These are phyloP conservation scores for Davidsoniella virescens DNA, from an alignment of 2,329 filamentous ascomycete genomes.

Conservation along the genomic window DNA sequence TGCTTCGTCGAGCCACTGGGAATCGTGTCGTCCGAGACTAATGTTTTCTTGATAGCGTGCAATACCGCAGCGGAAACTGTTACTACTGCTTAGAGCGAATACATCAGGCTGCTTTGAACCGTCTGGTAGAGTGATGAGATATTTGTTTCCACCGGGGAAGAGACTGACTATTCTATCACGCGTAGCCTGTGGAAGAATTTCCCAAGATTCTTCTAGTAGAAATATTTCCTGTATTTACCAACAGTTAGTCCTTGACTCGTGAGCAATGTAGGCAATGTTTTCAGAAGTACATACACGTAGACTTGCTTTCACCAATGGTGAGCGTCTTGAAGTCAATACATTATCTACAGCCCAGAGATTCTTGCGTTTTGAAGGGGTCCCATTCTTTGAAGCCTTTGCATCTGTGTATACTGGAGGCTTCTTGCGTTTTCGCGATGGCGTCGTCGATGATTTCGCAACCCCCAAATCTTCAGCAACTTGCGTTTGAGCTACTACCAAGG, in stretches of 20 bases:
- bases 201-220: conserved; percentile 7
- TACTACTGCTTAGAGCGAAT: conserved; percentile 27
- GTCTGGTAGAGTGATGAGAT: conserved; percentile 23
- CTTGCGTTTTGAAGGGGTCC: neutral
- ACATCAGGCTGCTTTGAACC: conserved; percentile 26
- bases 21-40: conserved; percentile 31
- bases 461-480: no score
- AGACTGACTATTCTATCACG: neutral
- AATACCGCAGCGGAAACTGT: conserved; percentile 31
- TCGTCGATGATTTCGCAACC: neutral
- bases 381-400: no score
- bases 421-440: neutral
- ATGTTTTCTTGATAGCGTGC: conserved; percentile 31
- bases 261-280: neutral
- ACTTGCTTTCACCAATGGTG: conserved; percentile 7
- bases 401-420: no score
- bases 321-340: conserved; percentile 5
- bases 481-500: no score
- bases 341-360: conserved; percentile 6
- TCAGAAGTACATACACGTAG: conserved; percentile 5
- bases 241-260: neutral
- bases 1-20: conserved; percentile 35
- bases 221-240: conserved; percentile 7
- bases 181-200: neutral
- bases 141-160: conserved; percentile 12